These are phyloP conservation scores for Agapanthus africanus DNA, from an alignment of 106 monocot species.

Conservation along the genomic window DNA sequence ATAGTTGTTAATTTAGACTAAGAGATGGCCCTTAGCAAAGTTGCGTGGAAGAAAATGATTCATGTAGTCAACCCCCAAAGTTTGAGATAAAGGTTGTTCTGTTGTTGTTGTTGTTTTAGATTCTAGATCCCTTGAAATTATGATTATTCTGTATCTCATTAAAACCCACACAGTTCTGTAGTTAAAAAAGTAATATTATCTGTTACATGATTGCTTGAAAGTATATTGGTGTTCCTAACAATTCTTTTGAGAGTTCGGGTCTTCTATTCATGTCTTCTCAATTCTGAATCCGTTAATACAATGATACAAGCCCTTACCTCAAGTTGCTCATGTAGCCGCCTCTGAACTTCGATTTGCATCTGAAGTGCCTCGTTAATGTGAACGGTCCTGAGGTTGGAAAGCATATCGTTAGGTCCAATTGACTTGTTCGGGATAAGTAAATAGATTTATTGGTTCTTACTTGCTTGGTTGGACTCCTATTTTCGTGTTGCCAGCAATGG, in stretches of 20 bases:
- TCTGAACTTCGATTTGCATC: conserved; percentile 92
- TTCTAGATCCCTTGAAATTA: no score
- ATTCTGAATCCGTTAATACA: neutral
- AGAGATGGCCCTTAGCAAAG: no score
- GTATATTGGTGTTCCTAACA: neutral
- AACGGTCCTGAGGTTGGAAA: conserved; percentile 36
- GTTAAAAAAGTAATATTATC: neutral
- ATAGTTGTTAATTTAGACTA: no score
- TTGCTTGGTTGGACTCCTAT: conserved; percentile 39
- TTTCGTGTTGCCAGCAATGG: conserved; percentile 24
- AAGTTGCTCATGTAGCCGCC: conserved; percentile 72
- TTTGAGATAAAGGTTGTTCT: no score
- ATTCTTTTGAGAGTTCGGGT: neutral
- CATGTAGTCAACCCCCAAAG: no score
- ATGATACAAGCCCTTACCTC: conserved; percentile 43
- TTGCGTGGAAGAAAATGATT: no score
- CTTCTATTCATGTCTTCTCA: neutral
- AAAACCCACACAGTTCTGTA: neutral
- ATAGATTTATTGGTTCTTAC: conserved; percentile 24
- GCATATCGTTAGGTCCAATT: neutral
- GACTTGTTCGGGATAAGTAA: neutral
- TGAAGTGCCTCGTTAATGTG: conserved; percentile 81
- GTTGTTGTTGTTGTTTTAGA: no score
- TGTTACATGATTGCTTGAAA: neutral
- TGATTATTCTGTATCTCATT: neutral